phyloP scores from a whole-genome alignment of 768 basidiomycete genomes.

The Hericium alpestre region DNA sequence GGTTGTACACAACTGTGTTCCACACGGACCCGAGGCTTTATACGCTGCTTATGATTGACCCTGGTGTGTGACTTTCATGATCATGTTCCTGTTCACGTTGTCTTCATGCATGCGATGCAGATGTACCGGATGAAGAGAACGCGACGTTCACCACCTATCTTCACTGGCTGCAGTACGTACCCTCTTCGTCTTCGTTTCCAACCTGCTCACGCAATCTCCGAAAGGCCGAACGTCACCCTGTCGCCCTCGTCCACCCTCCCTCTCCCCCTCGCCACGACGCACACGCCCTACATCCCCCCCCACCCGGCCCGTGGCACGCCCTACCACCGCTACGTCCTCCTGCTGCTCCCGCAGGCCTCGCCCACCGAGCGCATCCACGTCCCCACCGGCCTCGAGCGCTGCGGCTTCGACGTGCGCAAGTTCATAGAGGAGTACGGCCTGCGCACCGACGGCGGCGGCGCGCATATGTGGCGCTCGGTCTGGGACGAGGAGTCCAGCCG shows the following conservation, averaged over 20 bases:
- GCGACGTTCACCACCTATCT: constrained; percentile 61
- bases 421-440: constrained; percentile 41
- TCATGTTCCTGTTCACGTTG: not conserved
- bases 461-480: constrained; percentile 73
- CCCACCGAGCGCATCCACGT: constrained; percentile 18
- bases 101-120: constrained; percentile 24
- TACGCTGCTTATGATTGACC: constrained; percentile 83
- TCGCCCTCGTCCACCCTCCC: constrained; percentile 39
- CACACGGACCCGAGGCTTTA: constrained; percentile 74
- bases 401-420: constrained; percentile 53
- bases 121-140: constrained; percentile 68
- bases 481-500: constrained; percentile 59
- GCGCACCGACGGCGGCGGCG: constrained; percentile 55
- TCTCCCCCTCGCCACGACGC: constrained; percentile 33
- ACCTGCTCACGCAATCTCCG: constrained; percentile 4
- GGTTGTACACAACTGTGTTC: constrained; percentile 65
- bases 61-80: constrained; percentile 36
- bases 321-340: constrained; percentile 80
- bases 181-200: constrained; percentile 1
- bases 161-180: constrained; percentile 71
- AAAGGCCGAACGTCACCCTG: constrained; percentile 74
- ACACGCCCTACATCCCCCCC: constrained; percentile 78
- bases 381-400: constrained; percentile 27
- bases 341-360: constrained; percentile 64
- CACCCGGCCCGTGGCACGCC: constrained; percentile 84